Conservation (phyloP, 1,284 basidiomycete genomes). For the Puccinia coronata region DNA sequence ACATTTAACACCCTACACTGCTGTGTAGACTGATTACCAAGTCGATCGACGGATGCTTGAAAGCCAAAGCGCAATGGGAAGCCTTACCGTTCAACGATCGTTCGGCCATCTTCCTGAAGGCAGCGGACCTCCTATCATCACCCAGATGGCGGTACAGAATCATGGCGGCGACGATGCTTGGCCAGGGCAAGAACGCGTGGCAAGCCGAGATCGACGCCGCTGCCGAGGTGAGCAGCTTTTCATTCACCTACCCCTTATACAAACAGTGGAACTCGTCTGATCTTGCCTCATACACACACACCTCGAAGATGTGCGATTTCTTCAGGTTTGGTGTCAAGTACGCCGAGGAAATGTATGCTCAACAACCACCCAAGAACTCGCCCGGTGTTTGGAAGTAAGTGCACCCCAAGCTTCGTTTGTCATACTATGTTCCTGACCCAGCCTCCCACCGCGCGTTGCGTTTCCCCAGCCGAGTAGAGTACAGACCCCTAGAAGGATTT, state of each 20-base stretch:
- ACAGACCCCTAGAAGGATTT: slow-evolving; percentile 94
- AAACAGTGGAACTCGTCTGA: background rate
- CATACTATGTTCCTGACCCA: background rate
- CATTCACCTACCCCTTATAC: background rate
- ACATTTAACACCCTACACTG: background rate
- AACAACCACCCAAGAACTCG: slow-evolving; percentile 85
- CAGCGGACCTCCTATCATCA: slow-evolving; percentile 52
- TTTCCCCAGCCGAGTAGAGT: slow-evolving; percentile 79
- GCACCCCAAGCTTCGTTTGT: slow-evolving; percentile 56
- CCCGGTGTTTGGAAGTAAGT: slow-evolving; percentile 86
- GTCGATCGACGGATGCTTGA: slow-evolving; percentile 85
- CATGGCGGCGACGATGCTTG: slow-evolving; percentile 94
- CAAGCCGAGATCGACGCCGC: slow-evolving; percentile 99
- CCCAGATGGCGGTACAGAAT: slow-evolving; percentile 74
- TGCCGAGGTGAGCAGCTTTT: slow-evolving; percentile 71
- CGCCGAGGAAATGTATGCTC: slow-evolving; percentile 88
- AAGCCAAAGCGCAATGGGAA: slow-evolving; percentile 86
- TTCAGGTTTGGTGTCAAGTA: slow-evolving; percentile 95
- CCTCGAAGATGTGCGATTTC: slow-evolving; percentile 78
- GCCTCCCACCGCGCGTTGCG: background rate
- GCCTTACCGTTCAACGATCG: slow-evolving; percentile 91
- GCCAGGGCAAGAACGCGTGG: slow-evolving; percentile 99
- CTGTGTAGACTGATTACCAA: slow-evolving; percentile 64
- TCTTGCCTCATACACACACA: background rate
- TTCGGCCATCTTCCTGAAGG: slow-evolving; percentile 93